These are phyloP conservation scores for Tetradesmus obliquus DNA, from an alignment of 139 green algal species.

Conservation along the genomic window DNA sequence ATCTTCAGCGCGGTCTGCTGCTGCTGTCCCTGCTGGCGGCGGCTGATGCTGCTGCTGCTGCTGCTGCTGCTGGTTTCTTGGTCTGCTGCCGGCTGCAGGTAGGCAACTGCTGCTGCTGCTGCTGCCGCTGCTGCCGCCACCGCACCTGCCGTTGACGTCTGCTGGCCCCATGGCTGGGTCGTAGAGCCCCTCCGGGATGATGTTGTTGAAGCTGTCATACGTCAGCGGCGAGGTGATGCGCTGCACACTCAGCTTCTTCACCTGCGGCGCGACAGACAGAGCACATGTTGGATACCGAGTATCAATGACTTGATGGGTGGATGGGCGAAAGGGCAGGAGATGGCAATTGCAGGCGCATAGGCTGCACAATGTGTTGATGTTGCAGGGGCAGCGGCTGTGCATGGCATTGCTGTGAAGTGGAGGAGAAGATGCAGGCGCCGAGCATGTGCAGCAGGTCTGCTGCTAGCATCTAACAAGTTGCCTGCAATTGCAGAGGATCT, in stretches of 20 bases:
- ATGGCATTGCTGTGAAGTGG: no score
- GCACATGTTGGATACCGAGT: neutral
- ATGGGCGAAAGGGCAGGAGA: neutral
- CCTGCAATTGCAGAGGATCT: no score
- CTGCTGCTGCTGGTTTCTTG: neutral
- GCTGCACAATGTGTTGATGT: neutral
- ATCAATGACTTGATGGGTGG: no score
- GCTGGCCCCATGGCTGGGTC: constrained; percentile 91
- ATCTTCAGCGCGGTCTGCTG: neutral
- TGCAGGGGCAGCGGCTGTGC: neutral
- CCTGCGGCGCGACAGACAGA: constrained; percentile 54
- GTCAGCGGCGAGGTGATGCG: constrained; percentile 83
- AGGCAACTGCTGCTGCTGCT: neutral
- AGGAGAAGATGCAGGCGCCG: no score
- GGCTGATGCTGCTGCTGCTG: neutral
- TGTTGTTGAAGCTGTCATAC: constrained; percentile 87
- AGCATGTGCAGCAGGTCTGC: no score
- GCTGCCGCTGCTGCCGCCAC: neutral
- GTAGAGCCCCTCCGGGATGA: constrained; percentile 89
- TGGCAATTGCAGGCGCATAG: constrained; percentile 32
- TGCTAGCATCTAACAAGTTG: no score
- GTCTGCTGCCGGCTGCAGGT: no score
- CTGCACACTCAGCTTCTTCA: constrained; percentile 89
- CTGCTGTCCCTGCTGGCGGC: neutral
- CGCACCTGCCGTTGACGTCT: constrained; percentile 73